Evolutionary conservation across 1,284 basidiomycete species (phyloP), one percentile per base, ranked within the genome.

Genomic region (Leccinum griseonigrum): DNA sequence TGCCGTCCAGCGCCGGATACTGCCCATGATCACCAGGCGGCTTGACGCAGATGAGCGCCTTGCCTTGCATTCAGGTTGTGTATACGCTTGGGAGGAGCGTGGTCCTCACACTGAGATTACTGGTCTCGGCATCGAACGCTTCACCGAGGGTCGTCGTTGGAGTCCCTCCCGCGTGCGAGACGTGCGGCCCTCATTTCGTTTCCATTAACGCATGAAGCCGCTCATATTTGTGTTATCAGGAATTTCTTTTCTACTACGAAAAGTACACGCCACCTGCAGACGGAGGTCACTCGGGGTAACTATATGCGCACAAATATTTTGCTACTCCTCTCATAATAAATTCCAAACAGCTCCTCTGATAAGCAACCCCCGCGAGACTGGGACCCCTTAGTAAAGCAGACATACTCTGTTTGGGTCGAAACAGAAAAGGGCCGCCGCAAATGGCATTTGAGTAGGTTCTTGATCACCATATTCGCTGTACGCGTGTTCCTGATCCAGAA

Each of bases 11-110:
- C 81, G 80, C 60, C 83, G 84, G 59, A 66, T 84, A 53, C 78
- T 92, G 56, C 84, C 84, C 61, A 89, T 92, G 83, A 88, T 92
- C 67, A 85, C 87, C 54, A 81, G 91, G 65, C 82, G 91, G 14
- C 81, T 93, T 58, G 91, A 92, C 68, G 85, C 88, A 46, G 90
- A 92, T 67, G 91, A 87, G 66, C 83, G 87, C 55, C 78, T 81
- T 22, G 83, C 85, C 1, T 77, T 90, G 63, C 72, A 77, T 50
- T 82, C 89, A 4, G 91, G 91, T 31, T 90, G 89, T 67, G 85
- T 92, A 59, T 93, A 92, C 71, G 87, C 90, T 59, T 93, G 91
- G 91, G 91, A 93, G 74, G 91, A 92, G 72, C 82, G 89, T 59
- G 87, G 88, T 9, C 87, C 87, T 38, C 86, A 89, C 62, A 87